Conservation (phyloP, 148 eudicot species). For the Salicornia ramosissima region DNA sequence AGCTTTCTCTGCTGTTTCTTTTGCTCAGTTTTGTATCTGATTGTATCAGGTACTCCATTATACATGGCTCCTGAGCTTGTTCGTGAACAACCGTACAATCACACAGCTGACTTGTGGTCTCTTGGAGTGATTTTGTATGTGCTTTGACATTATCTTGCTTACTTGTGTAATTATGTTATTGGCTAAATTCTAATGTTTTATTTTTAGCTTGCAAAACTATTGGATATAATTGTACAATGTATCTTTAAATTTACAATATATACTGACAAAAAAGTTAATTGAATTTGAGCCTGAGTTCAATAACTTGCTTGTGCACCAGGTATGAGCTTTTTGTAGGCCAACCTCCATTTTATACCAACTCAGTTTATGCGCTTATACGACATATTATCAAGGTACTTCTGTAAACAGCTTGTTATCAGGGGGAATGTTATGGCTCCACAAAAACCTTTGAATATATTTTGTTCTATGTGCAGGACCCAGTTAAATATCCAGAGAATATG, state of each 20-base stretch:
- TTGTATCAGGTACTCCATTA: constrained; percentile 76
- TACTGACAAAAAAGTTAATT: neutral
- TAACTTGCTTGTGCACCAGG: constrained; percentile 41
- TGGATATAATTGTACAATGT: neutral
- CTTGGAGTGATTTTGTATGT: constrained; percentile 96
- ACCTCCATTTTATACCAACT: constrained; percentile 97
- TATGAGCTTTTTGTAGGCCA: constrained; percentile 97
- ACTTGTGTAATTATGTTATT: neutral
- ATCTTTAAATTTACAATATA: neutral
- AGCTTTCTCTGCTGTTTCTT: neutral
- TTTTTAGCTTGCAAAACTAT: neutral
- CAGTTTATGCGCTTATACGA: constrained; percentile 86
- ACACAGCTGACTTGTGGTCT: constrained; percentile 98
- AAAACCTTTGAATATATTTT: neutral
- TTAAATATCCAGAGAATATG: constrained; percentile 95
- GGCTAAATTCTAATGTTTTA: neutral
- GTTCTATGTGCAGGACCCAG: constrained; percentile 70
- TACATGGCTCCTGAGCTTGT: constrained; percentile 99
- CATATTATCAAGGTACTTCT: constrained; percentile 82
- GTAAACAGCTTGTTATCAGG: constrained; percentile 2
- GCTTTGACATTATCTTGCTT: constrained; percentile 14
- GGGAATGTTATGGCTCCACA: neutral
- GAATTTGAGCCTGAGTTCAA: constrained; percentile 2
- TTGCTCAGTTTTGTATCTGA: neutral
- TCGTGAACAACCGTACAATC: constrained; percentile 98